These are phyloP conservation scores for Sarocladium brachiariae DNA, from an alignment of 2,329 filamentous ascomycete genomes.

Conservation along the genomic window DNA sequence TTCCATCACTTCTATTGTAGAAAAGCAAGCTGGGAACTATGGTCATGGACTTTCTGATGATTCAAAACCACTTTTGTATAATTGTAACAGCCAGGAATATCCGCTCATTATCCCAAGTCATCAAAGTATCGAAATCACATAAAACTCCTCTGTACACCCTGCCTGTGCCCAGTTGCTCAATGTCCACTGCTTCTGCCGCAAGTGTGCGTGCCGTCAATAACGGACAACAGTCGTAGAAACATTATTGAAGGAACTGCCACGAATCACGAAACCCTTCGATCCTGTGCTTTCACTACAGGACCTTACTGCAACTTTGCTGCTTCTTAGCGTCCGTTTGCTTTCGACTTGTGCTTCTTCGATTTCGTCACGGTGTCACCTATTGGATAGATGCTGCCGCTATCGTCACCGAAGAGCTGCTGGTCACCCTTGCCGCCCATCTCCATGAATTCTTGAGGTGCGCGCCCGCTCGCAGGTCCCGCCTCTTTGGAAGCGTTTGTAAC, in stretches of 20 bases:
- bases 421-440: constrained; percentile 83
- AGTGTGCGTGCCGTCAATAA: too few relatives aligned
- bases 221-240: too few relatives aligned
- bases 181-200: too few relatives aligned
- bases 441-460: constrained; percentile 71
- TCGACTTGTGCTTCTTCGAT: constrained; percentile 25
- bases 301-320: neutral
- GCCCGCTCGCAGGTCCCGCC: constrained; percentile 56
- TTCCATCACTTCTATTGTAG: neutral
- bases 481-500: constrained; percentile 44
- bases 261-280: too few relatives aligned
- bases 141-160: neutral
- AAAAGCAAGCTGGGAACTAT: too few relatives aligned
- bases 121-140: neutral
- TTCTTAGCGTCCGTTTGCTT: constrained; percentile 15
- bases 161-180: too few relatives aligned
- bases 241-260: too few relatives aligned
- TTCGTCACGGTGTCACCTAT: constrained; percentile 23
- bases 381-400: constrained; percentile 45
- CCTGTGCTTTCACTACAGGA: too few relatives aligned
- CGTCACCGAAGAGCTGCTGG: constrained; percentile 65
- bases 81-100: neutral
- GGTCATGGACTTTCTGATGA: neutral
- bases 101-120: constrained; percentile 7
- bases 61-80: neutral